These are phyloP conservation scores for Neurospora sublineolata DNA, from an alignment of 495 filamentous ascomycete genomes.

Conservation along the genomic window DNA sequence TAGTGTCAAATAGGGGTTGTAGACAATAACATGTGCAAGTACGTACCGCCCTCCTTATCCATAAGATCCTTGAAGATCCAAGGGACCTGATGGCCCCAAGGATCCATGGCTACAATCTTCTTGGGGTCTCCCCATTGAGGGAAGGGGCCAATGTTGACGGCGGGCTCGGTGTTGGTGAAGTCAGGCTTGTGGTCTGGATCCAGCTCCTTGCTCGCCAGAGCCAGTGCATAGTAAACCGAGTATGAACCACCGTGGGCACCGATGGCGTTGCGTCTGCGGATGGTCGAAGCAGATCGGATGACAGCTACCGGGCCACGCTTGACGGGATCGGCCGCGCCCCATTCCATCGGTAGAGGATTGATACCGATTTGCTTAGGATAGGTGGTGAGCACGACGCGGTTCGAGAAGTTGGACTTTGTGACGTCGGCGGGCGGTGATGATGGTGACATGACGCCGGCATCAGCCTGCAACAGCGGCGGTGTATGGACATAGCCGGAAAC, in stretches of 20 bases:
- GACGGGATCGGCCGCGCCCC: constrained; percentile 68
- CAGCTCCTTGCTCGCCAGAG: constrained; percentile 82
- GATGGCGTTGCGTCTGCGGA: constrained; percentile 74
- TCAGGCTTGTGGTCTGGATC: constrained; percentile 73
- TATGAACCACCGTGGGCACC: constrained; percentile 95
- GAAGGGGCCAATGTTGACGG: constrained; percentile 76
- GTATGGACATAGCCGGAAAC: constrained; percentile 11
- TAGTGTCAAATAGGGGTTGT: not conserved
- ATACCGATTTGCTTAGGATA: constrained; percentile 93
- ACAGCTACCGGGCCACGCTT: constrained; percentile 84
- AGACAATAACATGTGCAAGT: not conserved
- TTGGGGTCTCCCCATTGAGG: constrained; percentile 81
- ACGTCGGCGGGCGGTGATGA: constrained; percentile 7
- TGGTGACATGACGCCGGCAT: constrained; percentile 21
- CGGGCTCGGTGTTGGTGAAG: constrained; percentile 89
- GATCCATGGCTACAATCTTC: constrained; percentile 98
- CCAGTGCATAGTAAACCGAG: constrained; percentile 89
- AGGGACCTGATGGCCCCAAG: constrained; percentile 78
- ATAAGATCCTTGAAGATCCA: constrained; percentile 66
- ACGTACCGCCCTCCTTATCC: constrained; percentile 46
- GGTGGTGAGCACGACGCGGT: constrained; percentile 51
- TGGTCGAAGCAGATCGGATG: constrained; percentile 59
- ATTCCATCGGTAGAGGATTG: constrained; percentile 76
- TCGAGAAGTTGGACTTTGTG: constrained; percentile 19
- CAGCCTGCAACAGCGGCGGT: constrained; percentile 17